Evolutionary conservation across 306 rosid genomes (phyloP), one percentile per base, ranked within the genome.

Genomic region (Acacia acuminata): DNA sequence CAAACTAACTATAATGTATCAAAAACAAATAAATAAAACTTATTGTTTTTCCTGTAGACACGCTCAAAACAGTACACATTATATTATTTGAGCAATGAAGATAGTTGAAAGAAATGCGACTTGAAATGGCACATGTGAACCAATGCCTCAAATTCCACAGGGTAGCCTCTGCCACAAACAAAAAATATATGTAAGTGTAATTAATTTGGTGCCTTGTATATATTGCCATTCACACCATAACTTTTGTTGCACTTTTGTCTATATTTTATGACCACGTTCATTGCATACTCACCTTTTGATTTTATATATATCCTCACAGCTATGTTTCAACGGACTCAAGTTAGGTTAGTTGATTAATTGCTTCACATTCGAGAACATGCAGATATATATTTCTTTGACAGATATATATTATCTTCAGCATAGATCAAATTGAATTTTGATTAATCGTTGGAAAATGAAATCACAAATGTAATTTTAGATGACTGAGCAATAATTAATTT

Each of bases 41-140:
- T 10, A 47, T 47, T 47, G 53, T 47, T 47, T 47, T 47, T 47
- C 13, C 13, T 13, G 17, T 47, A 19, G 13, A 8, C 48, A 3
- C 13, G 15, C 53, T 47, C 15, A 3, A 3, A n/a, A n/a, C n/a
- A n/a, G n/a, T n/a, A n/a, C n/a, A n/a, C n/a, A n/a, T n/a, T n/a
- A n/a, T n/a, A n/a, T n/a, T n/a, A n/a, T n/a, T n/a, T n/a, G n/a
- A n/a, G n/a, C n/a, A n/a, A n/a, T n/a, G n/a, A n/a, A n/a, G n/a
- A n/a, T 47, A 2, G 4, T 47, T 19, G 19, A 47, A 47, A 47
- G 63, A 19, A 60, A 24, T 11, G 32, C 13, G 66, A 60, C 0
- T 27, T 45, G 72, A 60, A 7, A 40, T 45, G 72, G 83, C 14
- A 15, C 85, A 84, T 81, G 87, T 81, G 89, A 81, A 77, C 30